These are phyloP conservation scores for Aschersonia sp. DNA, from an alignment of 2,329 filamentous ascomycete species.

Conservation along the genomic window DNA sequence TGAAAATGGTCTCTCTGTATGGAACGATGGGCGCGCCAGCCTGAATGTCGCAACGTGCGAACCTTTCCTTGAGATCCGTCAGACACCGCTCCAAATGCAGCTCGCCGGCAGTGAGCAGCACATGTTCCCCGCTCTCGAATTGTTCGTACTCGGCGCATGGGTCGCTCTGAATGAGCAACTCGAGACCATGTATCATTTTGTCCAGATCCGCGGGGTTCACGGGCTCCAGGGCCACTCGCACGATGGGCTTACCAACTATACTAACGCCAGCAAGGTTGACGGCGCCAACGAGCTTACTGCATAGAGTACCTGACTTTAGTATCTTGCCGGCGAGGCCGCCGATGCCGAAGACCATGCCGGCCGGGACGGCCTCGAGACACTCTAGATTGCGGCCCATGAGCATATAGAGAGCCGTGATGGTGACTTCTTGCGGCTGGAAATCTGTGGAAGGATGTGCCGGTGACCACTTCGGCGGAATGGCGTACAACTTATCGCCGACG, in stretches of 20 bases:
- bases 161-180: constrained; percentile 82
- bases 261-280: constrained; percentile 81
- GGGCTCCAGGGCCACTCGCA: constrained; percentile 90
- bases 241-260: constrained; percentile 75
- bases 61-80: constrained; percentile 84
- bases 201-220: constrained; percentile 79
- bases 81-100: constrained; percentile 87
- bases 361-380: constrained; percentile 68
- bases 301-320: constrained; percentile 90
- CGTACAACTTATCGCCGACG: constrained; percentile 83
- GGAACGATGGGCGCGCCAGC: constrained; percentile 90
- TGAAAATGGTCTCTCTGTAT: constrained; percentile 83
- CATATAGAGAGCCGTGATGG: constrained; percentile 78
- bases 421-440: constrained; percentile 69
- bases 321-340: constrained; percentile 83
- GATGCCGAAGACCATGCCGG: constrained; percentile 91
- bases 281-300: constrained; percentile 71
- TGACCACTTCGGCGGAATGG: constrained; percentile 85
- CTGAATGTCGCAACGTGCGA: constrained; percentile 88
- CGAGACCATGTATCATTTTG: constrained; percentile 85
- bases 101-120: constrained; percentile 86
- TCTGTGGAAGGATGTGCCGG: constrained; percentile 59
- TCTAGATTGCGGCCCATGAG: constrained; percentile 90
- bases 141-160: constrained; percentile 94
- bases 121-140: constrained; percentile 84